Evolutionary conservation across 2,329 filamentous ascomycete species (phyloP).

Genomic region (Colletotrichum costaricense): DNA sequence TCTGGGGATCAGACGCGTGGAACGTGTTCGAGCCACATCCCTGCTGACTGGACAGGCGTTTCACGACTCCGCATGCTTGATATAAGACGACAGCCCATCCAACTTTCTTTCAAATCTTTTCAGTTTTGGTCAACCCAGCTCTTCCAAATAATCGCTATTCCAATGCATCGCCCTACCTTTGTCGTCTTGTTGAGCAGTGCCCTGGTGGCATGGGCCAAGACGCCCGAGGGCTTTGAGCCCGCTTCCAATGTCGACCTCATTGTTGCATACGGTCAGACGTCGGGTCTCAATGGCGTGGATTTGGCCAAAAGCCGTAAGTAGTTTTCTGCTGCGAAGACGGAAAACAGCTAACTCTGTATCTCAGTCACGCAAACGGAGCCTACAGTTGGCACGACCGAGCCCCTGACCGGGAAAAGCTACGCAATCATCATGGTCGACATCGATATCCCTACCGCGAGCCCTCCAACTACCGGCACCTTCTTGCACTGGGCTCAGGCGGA

Average conservation of each 20-base stretch:
- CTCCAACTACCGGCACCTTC: constrained; percentile 53
- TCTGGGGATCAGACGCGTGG: neutral
- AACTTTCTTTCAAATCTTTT: neutral
- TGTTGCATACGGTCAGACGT: constrained; percentile 49
- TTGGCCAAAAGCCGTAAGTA: constrained; percentile 49
- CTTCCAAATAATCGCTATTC: neutral
- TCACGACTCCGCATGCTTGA: neutral
- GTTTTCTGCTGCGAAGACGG: neutral
- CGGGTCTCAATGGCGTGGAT: constrained; percentile 50
- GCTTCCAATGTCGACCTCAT: constrained; percentile 49
- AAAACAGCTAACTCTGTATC: neutral
- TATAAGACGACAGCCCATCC: constrained; percentile 15
- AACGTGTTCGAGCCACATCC: constrained; percentile 17
- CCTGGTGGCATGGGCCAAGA: constrained; percentile 46
- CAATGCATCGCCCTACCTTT: constrained; percentile 13
- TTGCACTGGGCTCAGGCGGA: constrained; percentile 59
- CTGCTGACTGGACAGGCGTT: constrained; percentile 9
- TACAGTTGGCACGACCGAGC: constrained; percentile 26
- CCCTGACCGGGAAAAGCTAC: constrained; percentile 43
- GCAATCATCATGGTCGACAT: constrained; percentile 55
- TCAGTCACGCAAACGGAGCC: constrained; percentile 20
- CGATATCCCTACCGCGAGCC: constrained; percentile 51
- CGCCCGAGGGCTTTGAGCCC: constrained; percentile 54
- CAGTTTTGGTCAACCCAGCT: no score
- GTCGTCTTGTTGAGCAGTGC: constrained; percentile 15